Percentiles rank a stretch among this genome's conserved stretches.
These are phyloP conservation scores for Zygosaccharomyces bisporus DNA, from an alignment of 805 yeast species.

Conservation along the genomic window DNA sequence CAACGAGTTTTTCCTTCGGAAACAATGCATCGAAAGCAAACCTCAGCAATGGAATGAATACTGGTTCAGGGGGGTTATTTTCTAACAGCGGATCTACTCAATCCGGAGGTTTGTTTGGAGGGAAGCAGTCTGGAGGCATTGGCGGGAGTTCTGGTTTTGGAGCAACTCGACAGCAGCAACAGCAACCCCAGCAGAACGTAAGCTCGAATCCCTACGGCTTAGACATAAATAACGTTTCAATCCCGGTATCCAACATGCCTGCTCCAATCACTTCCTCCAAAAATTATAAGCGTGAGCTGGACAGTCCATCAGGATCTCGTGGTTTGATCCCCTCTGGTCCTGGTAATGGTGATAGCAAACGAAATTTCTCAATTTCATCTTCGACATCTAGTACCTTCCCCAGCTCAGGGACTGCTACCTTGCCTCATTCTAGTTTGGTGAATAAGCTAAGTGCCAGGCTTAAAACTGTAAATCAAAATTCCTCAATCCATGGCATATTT, in stretches of 20 bases:
- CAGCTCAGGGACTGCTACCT: slow-evolving; percentile 10
- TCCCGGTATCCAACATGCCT: slow-evolving; percentile 37
- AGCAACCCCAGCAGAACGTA: slow-evolving; percentile 2
- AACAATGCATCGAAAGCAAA: slow-evolving; percentile 3
- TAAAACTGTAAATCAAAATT: slow-evolving; percentile 25
- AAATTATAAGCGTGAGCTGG: slow-evolving; percentile 14
- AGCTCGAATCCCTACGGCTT: slow-evolving; percentile 32
- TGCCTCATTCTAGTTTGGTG: slow-evolving; percentile 32
- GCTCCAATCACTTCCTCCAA: slow-evolving; percentile 38
- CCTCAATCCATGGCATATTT: slow-evolving; percentile 38
- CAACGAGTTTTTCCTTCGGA: slow-evolving; percentile 4
- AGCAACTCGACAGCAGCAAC: slow-evolving; percentile 23
- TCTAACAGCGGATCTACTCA: slow-evolving; percentile 18
- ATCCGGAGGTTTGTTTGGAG: slow-evolving; percentile 24
- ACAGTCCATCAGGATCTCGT: slow-evolving; percentile 18
- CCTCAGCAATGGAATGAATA: neutral
- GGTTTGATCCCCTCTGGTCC: slow-evolving; percentile 18
- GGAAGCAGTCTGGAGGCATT: slow-evolving; percentile 14
- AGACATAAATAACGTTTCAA: slow-evolving; percentile 29
- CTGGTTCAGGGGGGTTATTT: slow-evolving; percentile 22
- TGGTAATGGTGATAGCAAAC: slow-evolving; percentile 4
- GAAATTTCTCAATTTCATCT: slow-evolving; percentile 23
- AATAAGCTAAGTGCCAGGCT: slow-evolving; percentile 39
- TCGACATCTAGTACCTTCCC: slow-evolving; percentile 23
- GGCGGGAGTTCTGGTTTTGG: slow-evolving; percentile 17